Evolutionary conservation across 2,329 filamentous ascomycete species (phyloP).

Genomic region (Alternaria metachromatica): DNA sequence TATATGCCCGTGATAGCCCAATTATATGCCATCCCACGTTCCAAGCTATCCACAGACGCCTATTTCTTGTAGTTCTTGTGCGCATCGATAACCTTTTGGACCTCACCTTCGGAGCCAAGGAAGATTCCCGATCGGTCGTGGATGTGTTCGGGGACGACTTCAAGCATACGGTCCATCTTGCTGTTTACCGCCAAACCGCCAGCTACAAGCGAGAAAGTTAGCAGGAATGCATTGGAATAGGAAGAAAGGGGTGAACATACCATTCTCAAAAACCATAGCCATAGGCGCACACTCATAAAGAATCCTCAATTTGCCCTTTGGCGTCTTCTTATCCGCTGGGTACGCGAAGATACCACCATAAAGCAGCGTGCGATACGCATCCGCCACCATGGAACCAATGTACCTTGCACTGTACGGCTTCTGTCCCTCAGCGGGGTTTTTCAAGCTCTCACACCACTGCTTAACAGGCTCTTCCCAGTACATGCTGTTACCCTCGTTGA

Average conservation of each 20-base stretch:
- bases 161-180: slow-evolving; percentile 88
- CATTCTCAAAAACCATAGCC: slow-evolving; percentile 99
- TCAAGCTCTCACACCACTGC: slow-evolving; percentile 87
- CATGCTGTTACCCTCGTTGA: slow-evolving; percentile 97
- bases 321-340: slow-evolving; percentile 95
- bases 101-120: slow-evolving; percentile 91
- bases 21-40: neutral
- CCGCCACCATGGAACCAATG: slow-evolving; percentile 97
- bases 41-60: neutral
- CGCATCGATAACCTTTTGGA: slow-evolving; percentile 90
- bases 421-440: slow-evolving; percentile 73
- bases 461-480: slow-evolving; percentile 94
- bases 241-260: slow-evolving; percentile 57
- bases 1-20: neutral
- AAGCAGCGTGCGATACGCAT: slow-evolving; percentile 92
- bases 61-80: slow-evolving; percentile 66
- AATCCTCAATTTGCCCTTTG: slow-evolving; percentile 97
- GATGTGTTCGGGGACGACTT: slow-evolving; percentile 87
- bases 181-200: slow-evolving; percentile 92
- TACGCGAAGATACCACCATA: slow-evolving; percentile 99
- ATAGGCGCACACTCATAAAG: slow-evolving; percentile 98
- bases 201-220: slow-evolving; percentile 59
- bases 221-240: neutral
- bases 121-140: slow-evolving; percentile 97
- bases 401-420: slow-evolving; percentile 96